Conservation (phyloP, 352 stramenopile species). For the Pythium phragmiticola region DNA sequence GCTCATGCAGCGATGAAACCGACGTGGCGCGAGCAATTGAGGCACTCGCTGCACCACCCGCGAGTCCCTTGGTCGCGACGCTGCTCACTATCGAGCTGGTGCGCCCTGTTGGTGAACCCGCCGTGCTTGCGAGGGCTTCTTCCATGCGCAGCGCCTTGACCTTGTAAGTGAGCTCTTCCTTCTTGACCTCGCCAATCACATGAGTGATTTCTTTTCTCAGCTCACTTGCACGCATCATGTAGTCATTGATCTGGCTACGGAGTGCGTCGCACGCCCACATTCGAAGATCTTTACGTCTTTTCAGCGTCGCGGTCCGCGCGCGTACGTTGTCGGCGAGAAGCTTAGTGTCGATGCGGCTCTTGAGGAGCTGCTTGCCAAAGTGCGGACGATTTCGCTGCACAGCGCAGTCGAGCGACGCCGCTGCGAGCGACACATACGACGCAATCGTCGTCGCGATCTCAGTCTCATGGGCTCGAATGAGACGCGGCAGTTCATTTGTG, state of each 20-base stretch:
- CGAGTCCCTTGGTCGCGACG: constrained; percentile 20
- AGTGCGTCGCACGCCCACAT: constrained; percentile 57
- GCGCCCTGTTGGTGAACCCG: neutral
- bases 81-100: constrained; percentile 24
- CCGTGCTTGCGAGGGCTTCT: constrained; percentile 28
- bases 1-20: constrained; percentile 6
- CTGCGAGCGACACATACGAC: constrained; percentile 28
- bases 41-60: constrained; percentile 12
- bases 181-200: constrained; percentile 46
- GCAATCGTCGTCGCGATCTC: constrained; percentile 29
- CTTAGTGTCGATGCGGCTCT: constrained; percentile 11
- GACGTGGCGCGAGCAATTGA: neutral
- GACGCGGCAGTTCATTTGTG: constrained; percentile 25
- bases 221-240: constrained; percentile 51
- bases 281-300: constrained; percentile 46
- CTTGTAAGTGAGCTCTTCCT: constrained; percentile 53
- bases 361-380: constrained; percentile 21
- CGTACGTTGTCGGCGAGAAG: constrained; percentile 30
- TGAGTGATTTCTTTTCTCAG: constrained; percentile 58
- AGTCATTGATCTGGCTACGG: constrained; percentile 49
- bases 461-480: constrained; percentile 22
- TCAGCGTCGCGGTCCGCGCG: constrained; percentile 38
- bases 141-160: constrained; percentile 54
- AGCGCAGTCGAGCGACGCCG: constrained; percentile 27
- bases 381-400: constrained; percentile 16